Base-by-base conservation (phyloP, 305 asterid genomes). In the Salvia sclarea region DNA sequence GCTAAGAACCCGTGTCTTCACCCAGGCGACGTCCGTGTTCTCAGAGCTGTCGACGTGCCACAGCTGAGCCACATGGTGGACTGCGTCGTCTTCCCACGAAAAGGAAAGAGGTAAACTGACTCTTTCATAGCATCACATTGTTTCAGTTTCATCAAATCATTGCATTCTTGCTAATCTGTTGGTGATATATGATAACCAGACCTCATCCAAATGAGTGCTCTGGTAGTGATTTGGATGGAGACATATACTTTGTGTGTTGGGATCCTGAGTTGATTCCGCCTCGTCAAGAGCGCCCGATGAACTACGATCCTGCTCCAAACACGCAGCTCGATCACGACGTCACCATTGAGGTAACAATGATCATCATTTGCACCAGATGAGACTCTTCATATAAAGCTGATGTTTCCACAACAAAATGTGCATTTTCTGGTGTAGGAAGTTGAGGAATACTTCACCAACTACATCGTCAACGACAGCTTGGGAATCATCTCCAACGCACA, bases 191-290 rank as follows among this genome's bases (percentile, higher is more conserved):
- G 33, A 35, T 58, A 20, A 37, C 55, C 79, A 87, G 96, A 69
- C 97, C 97, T n/a, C 97, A 88, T 78, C 96, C 97, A 20, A 87
- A 89, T 73, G 97, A 91, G 85, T 91, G 97, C 64, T 91, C 96
- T 31, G 97, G 97, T 62, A 89, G 95, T 55, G 98, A 92, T 73
- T 76, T 90, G 83, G 97, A 90, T 75, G 97, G 97, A 38, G 96
- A 92, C 66, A 76, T 90, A 73, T 92, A 90, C 84, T 90, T 90
- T 69, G 96, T 92, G 28, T 86, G 97, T 57, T 89, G 97, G 98
- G 98, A 92, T 55, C 55, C 25, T 11, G 96, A 86, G 16, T 28
- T 92, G 82, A 83, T 89, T 72, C 98, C 96, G 9, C 73, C 80
- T 13, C 41, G 3, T 60, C 88, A 85, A 76, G 67, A 14, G 31